Evolutionary conservation across 2,329 filamentous ascomycete genomes (phyloP).

Genomic region (Clonostachys sp.): DNA sequence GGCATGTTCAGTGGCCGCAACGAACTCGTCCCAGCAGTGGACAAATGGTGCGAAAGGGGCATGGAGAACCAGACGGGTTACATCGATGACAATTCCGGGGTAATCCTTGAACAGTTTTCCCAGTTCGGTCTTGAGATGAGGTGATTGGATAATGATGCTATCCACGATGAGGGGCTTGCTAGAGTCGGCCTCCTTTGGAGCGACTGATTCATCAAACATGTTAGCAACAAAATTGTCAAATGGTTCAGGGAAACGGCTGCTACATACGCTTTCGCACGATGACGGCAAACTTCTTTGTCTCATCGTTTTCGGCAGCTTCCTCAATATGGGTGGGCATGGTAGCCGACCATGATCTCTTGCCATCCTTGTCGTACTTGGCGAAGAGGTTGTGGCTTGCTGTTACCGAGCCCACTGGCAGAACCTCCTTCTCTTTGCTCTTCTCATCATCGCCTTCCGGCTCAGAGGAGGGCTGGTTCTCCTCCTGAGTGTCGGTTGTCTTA

Average conservation of each 20-base stretch:
- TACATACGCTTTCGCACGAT: constrained; percentile 47
- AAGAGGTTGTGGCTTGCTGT: constrained; percentile 36
- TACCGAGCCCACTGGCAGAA: constrained; percentile 25
- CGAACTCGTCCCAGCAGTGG: constrained; percentile 55
- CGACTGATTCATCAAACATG: neutral
- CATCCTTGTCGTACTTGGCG: constrained; percentile 38
- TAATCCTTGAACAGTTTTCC: constrained; percentile 51
- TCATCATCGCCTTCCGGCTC: constrained; percentile 4
- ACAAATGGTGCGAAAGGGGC: constrained; percentile 61
- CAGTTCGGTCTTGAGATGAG: constrained; percentile 52
- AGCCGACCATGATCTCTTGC: constrained; percentile 49
- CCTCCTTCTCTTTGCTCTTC: constrained; percentile 7
- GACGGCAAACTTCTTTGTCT: constrained; percentile 57
- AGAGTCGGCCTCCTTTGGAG: constrained; percentile 48
- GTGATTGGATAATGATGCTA: constrained; percentile 60
- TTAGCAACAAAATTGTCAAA: neutral
- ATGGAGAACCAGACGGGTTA: constrained; percentile 57
- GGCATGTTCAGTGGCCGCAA: constrained; percentile 29
- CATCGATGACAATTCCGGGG: constrained; percentile 52
- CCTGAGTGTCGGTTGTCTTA: constrained; percentile 5
- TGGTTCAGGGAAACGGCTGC: neutral
- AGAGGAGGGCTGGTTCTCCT: neutral
- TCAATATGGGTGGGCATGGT: constrained; percentile 48
- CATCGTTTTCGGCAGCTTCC: constrained; percentile 54
- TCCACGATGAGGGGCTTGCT: constrained; percentile 57